Base-by-base conservation (phyloP, 2,329 filamentous ascomycete species). In the Colletotrichum brevisporum region DNA sequence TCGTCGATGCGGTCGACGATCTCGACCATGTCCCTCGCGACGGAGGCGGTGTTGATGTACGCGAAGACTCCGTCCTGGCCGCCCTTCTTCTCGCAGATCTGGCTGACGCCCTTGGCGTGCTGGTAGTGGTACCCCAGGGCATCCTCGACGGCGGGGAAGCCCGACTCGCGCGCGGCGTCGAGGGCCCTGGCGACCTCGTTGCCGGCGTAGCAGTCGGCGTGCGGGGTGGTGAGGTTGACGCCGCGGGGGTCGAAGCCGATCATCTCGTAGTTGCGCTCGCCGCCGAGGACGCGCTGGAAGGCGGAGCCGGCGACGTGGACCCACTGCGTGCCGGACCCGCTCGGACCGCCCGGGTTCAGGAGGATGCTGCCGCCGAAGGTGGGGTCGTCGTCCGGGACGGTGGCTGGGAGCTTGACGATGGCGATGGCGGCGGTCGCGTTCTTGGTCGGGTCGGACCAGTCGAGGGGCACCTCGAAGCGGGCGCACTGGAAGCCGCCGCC, bases 381-480 rank as follows among this genome's bases (percentile, higher is more conserved):
- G 6, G 75, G 76, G 67, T 78, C 76, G 41, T 71, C 57, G 26
- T 75, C 75, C 5, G 74, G 61, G 15, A 81, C 80, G 1, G 68
- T 69, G 27, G 79, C 78, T 2, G 79, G 78, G 6, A 78, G 73
- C 48, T 75, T 76, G 43, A 76, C 71, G 55, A 81, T 74, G 54
- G 80, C 79, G 36, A 83, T 69, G 18, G 74, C 76, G 21, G 78
- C 76, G 2, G 72, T 57, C 12, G 8, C n/a, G 9, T 61, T 61
- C 6, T 45, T 61, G 16, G 36, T 45, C 4, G 58, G 48, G 3
- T 79, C 73, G 5, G 73, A 75, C 81, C 81, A 85, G 75, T 85
- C 78, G 26, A 85, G 78, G 0, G 83, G 83, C 6, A 85, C 78
- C 2, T 75, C 48, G 18, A 85, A 80, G 10, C 81, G 78, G 1